A percentile compares a stretch with the other conserved stretches of the same genome.
phyloP scores from a whole-genome alignment of 1,139 yeast genomes.

The Arxiozyma heterogenica region DNA sequence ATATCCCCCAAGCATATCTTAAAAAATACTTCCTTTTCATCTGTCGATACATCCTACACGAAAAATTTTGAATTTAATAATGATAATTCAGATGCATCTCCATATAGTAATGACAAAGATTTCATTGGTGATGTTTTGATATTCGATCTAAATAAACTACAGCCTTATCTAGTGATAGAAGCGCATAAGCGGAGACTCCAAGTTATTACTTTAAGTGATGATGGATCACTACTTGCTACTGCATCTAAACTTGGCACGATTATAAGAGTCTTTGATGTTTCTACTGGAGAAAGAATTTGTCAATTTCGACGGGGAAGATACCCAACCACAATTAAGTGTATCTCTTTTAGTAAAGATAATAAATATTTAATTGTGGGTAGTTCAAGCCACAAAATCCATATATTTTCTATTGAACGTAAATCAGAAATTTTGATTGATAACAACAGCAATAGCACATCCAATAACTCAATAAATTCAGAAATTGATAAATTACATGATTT shows the following conservation, averaged over 20 bases:
- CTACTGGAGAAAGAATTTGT: slow-evolving; percentile 69
- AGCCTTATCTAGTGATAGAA: slow-evolving; percentile 81
- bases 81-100: not conserved
- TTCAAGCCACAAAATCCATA: slow-evolving; percentile 85
- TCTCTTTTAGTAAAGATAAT: slow-evolving; percentile 70
- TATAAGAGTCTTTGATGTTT: slow-evolving; percentile 73
- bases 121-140: slow-evolving; percentile 74
- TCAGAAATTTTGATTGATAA: not conserved
- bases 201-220: slow-evolving; percentile 63
- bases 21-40: not conserved
- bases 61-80: not conserved
- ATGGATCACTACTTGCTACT: slow-evolving; percentile 79
- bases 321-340: slow-evolving; percentile 77
- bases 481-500: not conserved
- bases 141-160: slow-evolving; percentile 66
- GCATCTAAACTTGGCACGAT: slow-evolving; percentile 95
- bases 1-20: not conserved
- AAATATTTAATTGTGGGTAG: slow-evolving; percentile 73
- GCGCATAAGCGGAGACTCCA: slow-evolving; percentile 88
- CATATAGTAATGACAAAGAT: slow-evolving; percentile 22
- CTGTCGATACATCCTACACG: not conserved
- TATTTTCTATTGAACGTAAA: not conserved
- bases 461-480: not conserved
- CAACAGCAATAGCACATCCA: not conserved
- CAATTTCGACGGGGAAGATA: slow-evolving; percentile 94